Conservation (phyloP, 2,329 filamentous ascomycete species). For the Colletotrichum sublineola region DNA sequence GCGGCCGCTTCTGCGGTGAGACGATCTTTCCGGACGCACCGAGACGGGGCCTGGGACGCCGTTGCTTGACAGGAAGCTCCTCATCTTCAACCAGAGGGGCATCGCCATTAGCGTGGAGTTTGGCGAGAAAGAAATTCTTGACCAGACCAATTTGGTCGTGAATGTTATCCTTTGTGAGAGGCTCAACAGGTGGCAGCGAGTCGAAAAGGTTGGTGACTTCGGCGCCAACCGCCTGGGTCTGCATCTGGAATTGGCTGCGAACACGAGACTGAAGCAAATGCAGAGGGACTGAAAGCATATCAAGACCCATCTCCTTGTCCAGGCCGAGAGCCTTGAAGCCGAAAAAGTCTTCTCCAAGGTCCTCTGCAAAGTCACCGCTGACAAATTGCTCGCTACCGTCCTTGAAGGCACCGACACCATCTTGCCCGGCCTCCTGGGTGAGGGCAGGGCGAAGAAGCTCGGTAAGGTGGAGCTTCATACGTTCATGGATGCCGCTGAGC, state of each 20-base stretch:
- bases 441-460: constrained; percentile 93
- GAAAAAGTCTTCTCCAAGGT: constrained; percentile 98
- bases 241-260: constrained; percentile 84
- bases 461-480: constrained; percentile 93
- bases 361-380: constrained; percentile 96
- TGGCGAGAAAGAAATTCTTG: constrained; percentile 91
- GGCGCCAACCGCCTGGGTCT: constrained; percentile 72
- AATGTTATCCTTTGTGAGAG: constrained; percentile 84
- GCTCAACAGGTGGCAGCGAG: constrained; percentile 76
- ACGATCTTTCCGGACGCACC: constrained; percentile 87
- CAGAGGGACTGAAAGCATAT: constrained; percentile 89
- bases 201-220: constrained; percentile 72
- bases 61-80: constrained; percentile 92
- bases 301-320: constrained; percentile 89
- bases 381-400: constrained; percentile 98
- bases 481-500: constrained; percentile 87
- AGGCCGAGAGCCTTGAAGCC: constrained; percentile 96
- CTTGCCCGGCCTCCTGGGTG: constrained; percentile 77
- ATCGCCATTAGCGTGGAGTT: constrained; percentile 83
- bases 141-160: constrained; percentile 87
- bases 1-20: constrained; percentile 83
- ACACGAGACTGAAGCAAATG: constrained; percentile 95
- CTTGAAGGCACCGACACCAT: constrained; percentile 92
- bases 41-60: constrained; percentile 76
- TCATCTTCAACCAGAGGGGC: constrained; percentile 89